Evolutionary conservation across 768 basidiomycete species (phyloP), one percentile per base, ranked within the genome.

Genomic region (Suillus subalutaceus): DNA sequence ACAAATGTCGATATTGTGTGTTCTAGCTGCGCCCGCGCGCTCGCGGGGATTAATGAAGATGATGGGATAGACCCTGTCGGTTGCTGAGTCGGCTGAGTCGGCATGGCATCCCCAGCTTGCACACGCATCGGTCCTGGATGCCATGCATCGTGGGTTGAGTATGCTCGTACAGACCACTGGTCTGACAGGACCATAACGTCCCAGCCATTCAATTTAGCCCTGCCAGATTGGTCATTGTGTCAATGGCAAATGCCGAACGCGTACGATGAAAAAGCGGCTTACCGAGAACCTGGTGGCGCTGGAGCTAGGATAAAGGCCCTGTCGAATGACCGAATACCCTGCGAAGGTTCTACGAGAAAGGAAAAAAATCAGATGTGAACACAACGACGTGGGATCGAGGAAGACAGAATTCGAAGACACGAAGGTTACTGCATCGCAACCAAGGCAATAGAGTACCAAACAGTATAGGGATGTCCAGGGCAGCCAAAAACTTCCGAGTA

Each of bases 311-410:
- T 85, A 73, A 99, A 96, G 0, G 93, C 90, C 65, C 97, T 86
- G 75, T 97, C 95, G 78, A 99, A 99, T 26, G 96, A 97, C 56
- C 97, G 87, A 30, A 94, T 79, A 13, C 95, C 96, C 63, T 87
- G 86, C 10, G 88, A 82, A 35, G 90, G 89, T 69, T 86, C 90
- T 92, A 69, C 2, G 40, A 38, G 30, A 44, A 66, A 58, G 68
- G 66, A 66, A 44, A 50, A n/a, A 66, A 63, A 67, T 78, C 41
- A 76, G 73, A 41, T 67, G 18, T 43, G 26, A 55, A 43, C 59
- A 60, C 59, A 43, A 60, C 41, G 59, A 60, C 59, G 43, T 60
- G 59, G 40, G 59, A 60, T 40, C 13, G 35, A 35, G 37, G 37
- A 58, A 58, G 26, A 32, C 18, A 43, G 59, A 60, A 60, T 20